These are phyloP conservation scores for Trifolium repens DNA, from an alignment of 306 rosid genomes.

Conservation along the genomic window DNA sequence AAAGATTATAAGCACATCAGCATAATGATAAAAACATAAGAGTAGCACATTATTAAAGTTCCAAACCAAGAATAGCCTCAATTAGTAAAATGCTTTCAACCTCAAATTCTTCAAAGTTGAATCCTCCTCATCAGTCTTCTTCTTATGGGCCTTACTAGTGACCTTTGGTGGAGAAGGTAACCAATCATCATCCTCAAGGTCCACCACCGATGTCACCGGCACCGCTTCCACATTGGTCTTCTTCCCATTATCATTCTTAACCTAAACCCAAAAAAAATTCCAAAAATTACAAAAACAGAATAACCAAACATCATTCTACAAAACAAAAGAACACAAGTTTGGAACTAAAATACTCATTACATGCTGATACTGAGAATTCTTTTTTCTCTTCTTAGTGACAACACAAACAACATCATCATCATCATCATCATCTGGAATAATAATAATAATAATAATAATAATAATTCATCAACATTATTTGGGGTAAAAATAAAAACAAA, in stretches of 20 bases:
- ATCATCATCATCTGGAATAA: constrained; percentile 53
- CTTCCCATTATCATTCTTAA: constrained; percentile 44
- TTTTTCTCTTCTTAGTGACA: constrained; percentile 52
- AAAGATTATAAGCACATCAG: constrained; percentile 19
- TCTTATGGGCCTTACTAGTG: constrained; percentile 29
- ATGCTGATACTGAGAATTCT: constrained; percentile 37
- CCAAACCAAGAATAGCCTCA: constrained; percentile 6
- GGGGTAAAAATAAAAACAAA: not conserved
- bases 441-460: too few relatives aligned
- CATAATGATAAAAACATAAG: constrained; percentile 19
- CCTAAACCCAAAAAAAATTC: constrained; percentile 46
- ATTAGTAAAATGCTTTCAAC: constrained; percentile 42
- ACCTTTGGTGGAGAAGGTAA: constrained; percentile 86
- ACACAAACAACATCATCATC: constrained; percentile 35
- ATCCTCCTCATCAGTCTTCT: constrained; percentile 50
- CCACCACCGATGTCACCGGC: constrained; percentile 37
- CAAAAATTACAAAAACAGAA: constrained; percentile 26
- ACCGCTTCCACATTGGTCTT: constrained; percentile 34
- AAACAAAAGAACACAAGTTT: not conserved
- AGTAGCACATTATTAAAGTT: not conserved
- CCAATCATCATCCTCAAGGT: constrained; percentile 86
- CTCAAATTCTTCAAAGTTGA: constrained; percentile 76
- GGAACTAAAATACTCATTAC: constrained; percentile 24
- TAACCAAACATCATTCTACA: not conserved
- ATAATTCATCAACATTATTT: constrained; percentile 12